Evolutionary conservation across 2,329 filamentous ascomycete genomes (phyloP).

Genomic region (Aureobasidium sp.): DNA sequence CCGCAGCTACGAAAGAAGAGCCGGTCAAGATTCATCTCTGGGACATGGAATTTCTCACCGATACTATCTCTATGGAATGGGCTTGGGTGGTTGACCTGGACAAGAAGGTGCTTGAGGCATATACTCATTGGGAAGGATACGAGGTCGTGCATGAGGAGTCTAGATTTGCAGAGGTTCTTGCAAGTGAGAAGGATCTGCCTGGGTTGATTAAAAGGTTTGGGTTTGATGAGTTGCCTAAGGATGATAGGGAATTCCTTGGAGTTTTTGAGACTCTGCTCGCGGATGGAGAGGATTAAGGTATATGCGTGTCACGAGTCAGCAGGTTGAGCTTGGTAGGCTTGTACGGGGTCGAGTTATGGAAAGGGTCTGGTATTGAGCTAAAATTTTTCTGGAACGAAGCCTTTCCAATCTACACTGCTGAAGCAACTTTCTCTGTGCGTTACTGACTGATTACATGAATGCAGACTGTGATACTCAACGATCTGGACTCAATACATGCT

Average conservation of each 20-base stretch:
- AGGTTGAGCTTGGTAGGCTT: background rate
- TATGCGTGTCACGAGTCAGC: background rate
- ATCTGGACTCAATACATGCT: background rate
- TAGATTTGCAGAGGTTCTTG: background rate
- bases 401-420: background rate
- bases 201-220: background rate
- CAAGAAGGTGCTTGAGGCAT: slow-evolving; percentile 14
- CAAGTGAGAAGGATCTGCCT: background rate
- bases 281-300: background rate
- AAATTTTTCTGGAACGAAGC: background rate
- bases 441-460: background rate
- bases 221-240: background rate
- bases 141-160: background rate
- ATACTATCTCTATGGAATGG: slow-evolving; percentile 22
- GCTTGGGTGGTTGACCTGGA: slow-evolving; percentile 25
- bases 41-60: slow-evolving; percentile 19
- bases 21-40: slow-evolving; percentile 8
- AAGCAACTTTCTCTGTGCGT: background rate
- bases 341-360: background rate
- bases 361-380: background rate
- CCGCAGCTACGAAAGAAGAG: background rate
- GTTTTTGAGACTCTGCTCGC: background rate
- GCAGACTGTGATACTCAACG: background rate
- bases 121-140: background rate
- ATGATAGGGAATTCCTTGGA: background rate